Evolutionary conservation across 2,329 filamentous ascomycete genomes (phyloP), one percentile per base, ranked within the genome.

Genomic region (Escovopsis sp.): DNA sequence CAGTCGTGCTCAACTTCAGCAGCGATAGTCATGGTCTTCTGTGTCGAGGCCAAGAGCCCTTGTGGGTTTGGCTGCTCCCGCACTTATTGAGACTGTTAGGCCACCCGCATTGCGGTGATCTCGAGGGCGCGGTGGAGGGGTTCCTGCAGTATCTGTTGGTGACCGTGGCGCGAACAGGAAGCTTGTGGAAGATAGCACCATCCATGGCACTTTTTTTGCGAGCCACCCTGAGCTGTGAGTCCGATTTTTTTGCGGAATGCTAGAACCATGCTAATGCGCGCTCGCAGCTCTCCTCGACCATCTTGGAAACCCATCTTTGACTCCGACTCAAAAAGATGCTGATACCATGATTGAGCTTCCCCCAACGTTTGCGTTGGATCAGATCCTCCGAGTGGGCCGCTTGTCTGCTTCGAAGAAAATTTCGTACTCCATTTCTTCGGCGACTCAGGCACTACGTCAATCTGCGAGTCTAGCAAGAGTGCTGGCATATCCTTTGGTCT

Each of bases 11-110:
- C 25, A 61, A 70, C 15, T 67, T 65, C 44, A 59, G 56, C 25
- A 59, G 64, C 10, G 55, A 62, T 15, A 52, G 53, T 3, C 61
- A 61, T 35, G 57, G 58, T 4, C 66, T 69, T 37, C 56, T 76
- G 42, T 68, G 69, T 39, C 65, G 73, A 34, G 72, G 77, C 13
- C 60, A 61, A 33, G 76, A 79, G 46, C 71, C 82, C 5, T 64
- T 81, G 35, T 83, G 80, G 70, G 55, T 72, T 33, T 83, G 77
- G 77, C 66, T 74, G 48, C 71, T 75, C 47, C 80, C 70, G 38
- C 73, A 67, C 55, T 61, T 74, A 35, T 68, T 76, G 48, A 68
- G 60, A 44, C 60, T 81, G 49, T 62, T 81, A 24, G 76, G 75
- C 1, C 70, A 72, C 53, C 55, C 50, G 13, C 57, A 63, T 35